Percentiles rank a stretch among this genome's conserved stretches.
Evolutionary conservation across 345 rosid genomes (phyloP).

Genomic region (Camelina laxa): DNA sequence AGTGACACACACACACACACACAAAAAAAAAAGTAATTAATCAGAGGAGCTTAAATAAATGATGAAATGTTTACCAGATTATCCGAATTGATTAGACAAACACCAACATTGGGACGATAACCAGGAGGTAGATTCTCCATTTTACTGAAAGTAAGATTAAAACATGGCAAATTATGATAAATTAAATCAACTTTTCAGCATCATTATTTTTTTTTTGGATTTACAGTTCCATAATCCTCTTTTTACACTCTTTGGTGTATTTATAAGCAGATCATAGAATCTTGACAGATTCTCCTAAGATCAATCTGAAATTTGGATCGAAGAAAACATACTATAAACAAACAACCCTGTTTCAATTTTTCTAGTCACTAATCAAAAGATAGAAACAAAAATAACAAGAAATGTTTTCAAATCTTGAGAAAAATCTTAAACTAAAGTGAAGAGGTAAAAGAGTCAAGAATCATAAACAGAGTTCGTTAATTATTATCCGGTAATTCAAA

Average conservation of each 20-base stretch:
- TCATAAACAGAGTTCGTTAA: not conserved
- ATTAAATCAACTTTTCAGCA: no score
- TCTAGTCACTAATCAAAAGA: not conserved
- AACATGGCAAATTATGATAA: no score
- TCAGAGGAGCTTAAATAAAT: not conserved
- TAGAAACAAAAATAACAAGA: not conserved
- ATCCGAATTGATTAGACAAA: conserved; percentile 90
- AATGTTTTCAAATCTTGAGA: conserved; percentile 6
- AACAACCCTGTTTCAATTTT: not conserved
- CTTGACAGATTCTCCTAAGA: conserved; percentile 2
- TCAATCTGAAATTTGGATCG: not conserved
- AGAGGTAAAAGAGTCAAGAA: not conserved
- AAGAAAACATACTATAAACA: conserved; percentile 16
- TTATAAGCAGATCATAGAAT: conserved; percentile 6
- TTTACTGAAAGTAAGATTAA: conserved; percentile 25
- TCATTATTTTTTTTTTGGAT: no score
- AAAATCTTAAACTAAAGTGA: not conserved
- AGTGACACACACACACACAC: no score
- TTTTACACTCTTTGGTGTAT: not conserved
- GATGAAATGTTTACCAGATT: conserved; percentile 58
- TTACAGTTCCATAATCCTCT: no score
- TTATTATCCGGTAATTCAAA: conserved; percentile 1
- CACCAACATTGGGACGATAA: conserved; percentile 98
- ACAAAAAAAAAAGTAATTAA: not conserved
- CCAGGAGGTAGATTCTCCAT: conserved; percentile 94